Evolutionary conservation across 345 rosid species (phyloP), one percentile per base, ranked within the genome.

Genomic region (Gossypium turneri): DNA sequence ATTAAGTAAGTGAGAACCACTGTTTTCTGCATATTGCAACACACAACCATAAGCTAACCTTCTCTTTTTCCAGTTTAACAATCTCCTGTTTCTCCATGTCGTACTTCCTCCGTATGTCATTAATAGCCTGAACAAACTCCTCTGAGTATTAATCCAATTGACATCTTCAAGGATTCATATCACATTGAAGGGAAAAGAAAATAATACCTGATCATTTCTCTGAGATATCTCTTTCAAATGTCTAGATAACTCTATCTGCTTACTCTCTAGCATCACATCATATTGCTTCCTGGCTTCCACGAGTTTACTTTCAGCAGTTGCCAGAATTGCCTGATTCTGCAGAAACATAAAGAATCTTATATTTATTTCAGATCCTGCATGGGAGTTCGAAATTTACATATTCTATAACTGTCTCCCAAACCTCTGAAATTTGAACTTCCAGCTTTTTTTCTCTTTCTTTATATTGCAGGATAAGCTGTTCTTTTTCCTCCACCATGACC

Each of bases 221-320:
- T 85, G 95, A 82, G 94, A 91, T 77, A 92, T 82, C 77, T 94
- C 98, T 86, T 92, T 91, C 88, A 94, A 80, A 77, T 92, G 98
- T 83, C 88, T 85, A 52, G 97, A 91, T 55, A 92, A 78, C 78
- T 92, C 98, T 82, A 85, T 76, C 78, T 92, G 91, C 77, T 94
- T 94, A 77, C 85, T 87, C 79, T 88, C 98, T 24, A 94, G 90
- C 92, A 92, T 85, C 80, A 76, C 74, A 78, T 92, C 97, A 67
- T 89, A 79, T 57, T 92, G 92, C 77, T 81, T 88, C 83, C 84
- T 86, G 41, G 90, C 90, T 82, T 94, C 94, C 29, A 76, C 79
- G 51, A 94, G 93, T 80, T 83, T 92, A 65, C 82, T 83, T 79
- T 89, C 97, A 82, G 90, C 82, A 66, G 90, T 81, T 81, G 76